Conservation (phyloP, 495 filamentous ascomycete genomes). For the Immersiella caudata region DNA sequence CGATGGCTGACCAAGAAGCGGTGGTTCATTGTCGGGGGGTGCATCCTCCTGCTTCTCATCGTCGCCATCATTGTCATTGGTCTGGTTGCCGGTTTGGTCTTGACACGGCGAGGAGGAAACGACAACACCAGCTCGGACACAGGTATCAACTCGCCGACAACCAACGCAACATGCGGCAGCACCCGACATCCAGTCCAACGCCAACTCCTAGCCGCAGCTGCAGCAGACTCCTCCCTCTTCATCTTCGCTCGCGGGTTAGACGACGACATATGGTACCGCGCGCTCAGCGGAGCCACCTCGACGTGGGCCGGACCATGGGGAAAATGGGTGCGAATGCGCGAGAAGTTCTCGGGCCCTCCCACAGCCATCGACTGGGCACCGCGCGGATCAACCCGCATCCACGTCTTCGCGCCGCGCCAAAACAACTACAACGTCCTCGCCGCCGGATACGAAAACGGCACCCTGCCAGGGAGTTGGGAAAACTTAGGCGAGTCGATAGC, state of each 20-base stretch:
- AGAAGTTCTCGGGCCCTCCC: slow-evolving; percentile 15
- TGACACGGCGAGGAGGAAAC: not conserved
- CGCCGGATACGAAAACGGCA: not conserved
- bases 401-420: slow-evolving; percentile 10
- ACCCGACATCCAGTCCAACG: not conserved
- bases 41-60: not conserved
- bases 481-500: slow-evolving; percentile 13
- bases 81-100: slow-evolving; percentile 6
- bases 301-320: not conserved
- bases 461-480: not conserved
- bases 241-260: slow-evolving; percentile 13
- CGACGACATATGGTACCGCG: slow-evolving; percentile 12
- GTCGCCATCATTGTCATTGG: slow-evolving; percentile 11
- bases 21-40: not conserved
- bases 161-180: slow-evolving; percentile 1
- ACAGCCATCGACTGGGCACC: slow-evolving; percentile 9
- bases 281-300: not conserved
- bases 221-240: not conserved
- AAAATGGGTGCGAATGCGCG: not conserved
- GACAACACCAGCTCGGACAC: not conserved
- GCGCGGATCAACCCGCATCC: not conserved
- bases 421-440: not conserved
- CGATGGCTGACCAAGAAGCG: slow-evolving; percentile 1
- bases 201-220: slow-evolving; percentile 14
- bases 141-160: not conserved